Evolutionary conservation across 2,329 filamentous ascomycete genomes (phyloP).

Genomic region (Neurospora sp.): DNA sequence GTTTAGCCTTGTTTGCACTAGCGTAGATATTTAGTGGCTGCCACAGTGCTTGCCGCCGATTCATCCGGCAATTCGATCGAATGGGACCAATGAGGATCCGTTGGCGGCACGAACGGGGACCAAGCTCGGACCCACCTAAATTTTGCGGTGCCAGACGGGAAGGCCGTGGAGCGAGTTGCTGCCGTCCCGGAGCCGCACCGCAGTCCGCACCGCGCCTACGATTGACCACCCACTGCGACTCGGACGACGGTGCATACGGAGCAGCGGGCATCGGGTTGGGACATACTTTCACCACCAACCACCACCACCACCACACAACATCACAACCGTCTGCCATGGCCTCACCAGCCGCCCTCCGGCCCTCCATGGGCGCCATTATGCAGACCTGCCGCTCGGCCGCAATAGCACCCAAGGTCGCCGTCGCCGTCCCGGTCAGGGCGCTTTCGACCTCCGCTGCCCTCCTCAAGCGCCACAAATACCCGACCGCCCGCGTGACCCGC

Average conservation of each 20-base stretch:
- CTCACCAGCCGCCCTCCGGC: constrained; percentile 14
- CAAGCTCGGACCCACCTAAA: constrained; percentile 3
- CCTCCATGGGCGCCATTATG: constrained; percentile 22
- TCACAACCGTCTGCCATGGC: constrained; percentile 11
- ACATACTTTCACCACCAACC: background rate
- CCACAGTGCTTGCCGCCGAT: background rate
- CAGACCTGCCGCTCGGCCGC: constrained; percentile 20
- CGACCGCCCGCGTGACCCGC: constrained; percentile 34
- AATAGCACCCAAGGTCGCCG: constrained; percentile 1
- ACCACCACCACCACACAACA: background rate
- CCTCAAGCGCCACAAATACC: constrained; percentile 31
- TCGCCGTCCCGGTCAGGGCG: constrained; percentile 14
- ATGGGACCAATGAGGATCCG: background rate
- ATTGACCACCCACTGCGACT: background rate
- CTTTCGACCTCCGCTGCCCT: constrained; percentile 49
- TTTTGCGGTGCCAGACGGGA: background rate
- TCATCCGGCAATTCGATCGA: background rate
- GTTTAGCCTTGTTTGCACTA: background rate
- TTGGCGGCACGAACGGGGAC: background rate
- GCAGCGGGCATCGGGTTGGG: background rate
- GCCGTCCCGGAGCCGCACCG: background rate
- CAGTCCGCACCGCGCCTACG: background rate
- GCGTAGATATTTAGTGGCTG: background rate
- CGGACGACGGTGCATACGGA: background rate
- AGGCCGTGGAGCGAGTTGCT: background rate